Evolutionary conservation across 257 asterid genomes (phyloP), one percentile per base, ranked within the genome.

Genomic region (Orobanche coerulescens): DNA sequence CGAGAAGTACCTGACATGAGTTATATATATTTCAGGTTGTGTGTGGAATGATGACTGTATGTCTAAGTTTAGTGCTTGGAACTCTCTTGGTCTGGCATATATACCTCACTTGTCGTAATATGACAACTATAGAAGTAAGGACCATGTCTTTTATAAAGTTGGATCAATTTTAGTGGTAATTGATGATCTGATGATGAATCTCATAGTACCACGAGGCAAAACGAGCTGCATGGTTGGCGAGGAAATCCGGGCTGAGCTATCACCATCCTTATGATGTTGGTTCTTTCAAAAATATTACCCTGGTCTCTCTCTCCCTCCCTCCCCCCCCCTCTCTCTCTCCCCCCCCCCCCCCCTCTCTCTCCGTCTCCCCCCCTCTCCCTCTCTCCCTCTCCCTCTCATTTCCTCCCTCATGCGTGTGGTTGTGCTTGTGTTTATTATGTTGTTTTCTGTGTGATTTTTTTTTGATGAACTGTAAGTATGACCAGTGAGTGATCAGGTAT

Each of bases 41-140:
- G 20, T 81, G 83, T 63, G 95, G 94, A 68, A 6, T 68, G 4
- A 30, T 81, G 69, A 25, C 72, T 58, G 10, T 75, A 13, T 67
- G 80, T 64, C 73, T 89, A 67, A 77, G 88, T 71, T 15, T 83
- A 66, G 73, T 78, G 4, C 78, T 93, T 25, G 96, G 95, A 71
- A 73, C 82, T 31, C 85, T 93, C 40, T 70, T 89, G 63, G 61
- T 77, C 72, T 93, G 97, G 97, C 94, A 93, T 81, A 57, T 84
- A 56, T 93, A 86, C 79, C 97, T 93, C 52, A 82, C 78, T 49
- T 71, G 75, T 65, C 84, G 62, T 70, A 93, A 93, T 72, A 71
- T 84, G 92, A 93, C 97, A 48, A 88, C 97, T 26, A 89, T 89
- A 71, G 98, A 93, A 90, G 98, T 88, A 75, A 71, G 11, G n/a